Evolutionary conservation across 1,139 yeast genomes (phyloP).

Genomic region (Arxiozyma telluris): DNA sequence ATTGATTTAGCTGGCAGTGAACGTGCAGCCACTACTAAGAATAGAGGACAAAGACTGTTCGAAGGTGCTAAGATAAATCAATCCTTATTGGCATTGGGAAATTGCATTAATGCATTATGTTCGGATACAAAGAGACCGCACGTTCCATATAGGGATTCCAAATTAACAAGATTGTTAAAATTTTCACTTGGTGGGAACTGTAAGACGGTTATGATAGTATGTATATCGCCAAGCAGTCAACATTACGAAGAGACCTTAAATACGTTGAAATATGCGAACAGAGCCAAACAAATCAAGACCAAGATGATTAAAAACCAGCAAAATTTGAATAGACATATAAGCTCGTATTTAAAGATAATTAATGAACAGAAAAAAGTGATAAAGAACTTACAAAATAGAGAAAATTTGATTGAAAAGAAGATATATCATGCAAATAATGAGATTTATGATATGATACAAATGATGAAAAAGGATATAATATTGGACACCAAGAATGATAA

Average conservation of each 20-base stretch:
- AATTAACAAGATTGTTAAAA: slow-evolving; percentile 72
- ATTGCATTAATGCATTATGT: slow-evolving; percentile 76
- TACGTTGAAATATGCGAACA: slow-evolving; percentile 79
- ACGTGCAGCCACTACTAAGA: slow-evolving; percentile 81
- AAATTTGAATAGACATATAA: slow-evolving; percentile 75
- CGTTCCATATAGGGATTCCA: slow-evolving; percentile 85
- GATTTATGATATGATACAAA: not conserved
- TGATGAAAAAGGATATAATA: not conserved
- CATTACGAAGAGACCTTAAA: slow-evolving; percentile 90
- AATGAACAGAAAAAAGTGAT: slow-evolving; percentile 76
- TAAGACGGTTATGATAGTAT: slow-evolving; percentile 91
- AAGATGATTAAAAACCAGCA: slow-evolving; percentile 68
- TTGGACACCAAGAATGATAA: not conserved
- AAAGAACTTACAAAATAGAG: slow-evolving; percentile 55
- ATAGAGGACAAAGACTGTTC: slow-evolving; percentile 65
- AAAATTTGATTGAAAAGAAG: slow-evolving; percentile 26
- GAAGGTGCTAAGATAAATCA: slow-evolving; percentile 93
- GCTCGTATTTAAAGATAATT: slow-evolving; percentile 77
- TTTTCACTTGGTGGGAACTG: slow-evolving; percentile 93
- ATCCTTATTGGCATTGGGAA: slow-evolving; percentile 80
- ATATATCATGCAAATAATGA: not conserved
- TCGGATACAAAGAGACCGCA: slow-evolving; percentile 37
- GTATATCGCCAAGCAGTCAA: slow-evolving; percentile 74
- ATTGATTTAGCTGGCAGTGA: slow-evolving; percentile 94
- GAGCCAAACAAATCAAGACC: slow-evolving; percentile 87